Evolutionary conservation across 257 asterid genomes (phyloP).

Genomic region (Plantago ovata): DNA sequence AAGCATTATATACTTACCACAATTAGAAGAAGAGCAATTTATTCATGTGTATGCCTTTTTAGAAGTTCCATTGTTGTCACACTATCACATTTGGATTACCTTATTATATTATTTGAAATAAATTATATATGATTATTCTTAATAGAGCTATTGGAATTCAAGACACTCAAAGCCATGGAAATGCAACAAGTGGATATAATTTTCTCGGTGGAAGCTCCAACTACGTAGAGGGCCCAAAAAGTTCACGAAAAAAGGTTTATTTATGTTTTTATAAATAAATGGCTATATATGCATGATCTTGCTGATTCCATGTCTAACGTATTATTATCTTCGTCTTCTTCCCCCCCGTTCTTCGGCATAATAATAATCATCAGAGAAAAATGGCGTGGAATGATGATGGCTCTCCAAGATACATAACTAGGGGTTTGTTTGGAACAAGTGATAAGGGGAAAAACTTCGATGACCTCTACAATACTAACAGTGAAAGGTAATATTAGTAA

Average conservation of each 20-base stretch:
- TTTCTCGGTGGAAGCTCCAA: conserved; percentile 3
- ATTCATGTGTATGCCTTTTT: too few relatives aligned
- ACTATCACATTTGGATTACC: too few relatives aligned
- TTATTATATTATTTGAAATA: too few relatives aligned
- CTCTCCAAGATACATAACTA: background rate
- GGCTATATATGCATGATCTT: background rate
- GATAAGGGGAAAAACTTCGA: conserved; percentile 9
- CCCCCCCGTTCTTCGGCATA: too few relatives aligned
- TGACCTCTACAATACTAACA: background rate
- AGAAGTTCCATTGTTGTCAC: too few relatives aligned
- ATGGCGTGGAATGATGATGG: conserved; percentile 9
- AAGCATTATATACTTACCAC: too few relatives aligned
- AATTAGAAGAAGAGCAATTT: too few relatives aligned
- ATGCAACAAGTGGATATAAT: conserved; percentile 9
- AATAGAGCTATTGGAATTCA: conserved; percentile 4
- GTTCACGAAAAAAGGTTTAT: conserved; percentile 15
- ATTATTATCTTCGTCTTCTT: too few relatives aligned
- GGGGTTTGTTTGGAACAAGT: conserved; percentile 10
- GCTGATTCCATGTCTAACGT: background rate
- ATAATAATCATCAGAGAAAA: conserved; percentile 18
- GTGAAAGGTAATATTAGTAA: background rate
- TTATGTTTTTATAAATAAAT: background rate
- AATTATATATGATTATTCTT: background rate
- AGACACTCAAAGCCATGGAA: conserved; percentile 1
- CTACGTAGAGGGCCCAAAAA: background rate